Evolutionary conservation across 176 grass and related monocot species (phyloP), one percentile per base, ranked within the genome.

Genomic region (Aegilops sharonensis): DNA sequence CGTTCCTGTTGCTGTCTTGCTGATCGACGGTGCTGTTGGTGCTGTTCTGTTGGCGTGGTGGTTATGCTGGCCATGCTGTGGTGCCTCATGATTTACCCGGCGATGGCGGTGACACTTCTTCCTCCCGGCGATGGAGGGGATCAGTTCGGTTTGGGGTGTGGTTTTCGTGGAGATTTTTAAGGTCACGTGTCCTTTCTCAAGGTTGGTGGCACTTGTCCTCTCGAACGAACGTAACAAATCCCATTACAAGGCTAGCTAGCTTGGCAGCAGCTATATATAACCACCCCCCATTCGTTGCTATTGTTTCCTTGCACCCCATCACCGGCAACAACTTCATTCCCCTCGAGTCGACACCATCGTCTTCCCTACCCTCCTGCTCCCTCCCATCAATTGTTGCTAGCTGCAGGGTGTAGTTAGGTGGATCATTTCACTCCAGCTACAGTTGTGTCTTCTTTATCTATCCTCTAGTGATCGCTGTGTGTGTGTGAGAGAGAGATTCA

Each of bases 121-220:
- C 27, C 27, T 27, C 27, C 35, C 5, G 42, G 42, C 10, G 10
- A 80, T 71, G 74, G 80, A 81, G 52, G 83, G 85, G 80, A 87
- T 31, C 42, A 75, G 45, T 21, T 52, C 45, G 12, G 88, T 88
- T 90, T 81, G 34, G 86, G 42, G 8, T 69, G 54, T 87, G 62
- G 75, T 96, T 95, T 95, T 95, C 89, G 56, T 11, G 13, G 64
- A 88, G 91, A 96, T 92, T 96, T 97, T 94, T 94, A 91, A 92
- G 88, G 95, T 92, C 77, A 80, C 36, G 52, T 68, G 92, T 97
- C 92, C 66, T 82, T 85, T 39, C 37, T 94, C 84, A 91, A 75
- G 90, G 90, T 97, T 86, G 95, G 89, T 97, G 91, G 82, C 92
- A 88, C 86, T 89, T 94, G 87, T 56, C 37, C 37, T 42, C 50